Conservation (phyloP, 2,329 filamentous ascomycete species). For the Hypoxylon sp. region DNA sequence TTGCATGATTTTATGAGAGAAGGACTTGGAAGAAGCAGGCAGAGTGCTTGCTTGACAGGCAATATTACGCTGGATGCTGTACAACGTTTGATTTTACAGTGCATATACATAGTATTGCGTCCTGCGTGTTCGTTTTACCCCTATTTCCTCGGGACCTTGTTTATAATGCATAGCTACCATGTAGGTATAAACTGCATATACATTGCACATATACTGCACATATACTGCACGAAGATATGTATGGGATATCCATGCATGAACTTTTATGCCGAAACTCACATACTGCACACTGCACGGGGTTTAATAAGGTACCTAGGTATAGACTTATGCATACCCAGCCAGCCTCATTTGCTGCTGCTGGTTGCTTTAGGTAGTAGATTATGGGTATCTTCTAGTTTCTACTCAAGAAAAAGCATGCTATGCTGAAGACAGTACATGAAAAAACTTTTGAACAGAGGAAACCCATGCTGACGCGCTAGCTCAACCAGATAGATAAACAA, state of each 20-base stretch:
- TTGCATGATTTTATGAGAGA: conserved; percentile 24
- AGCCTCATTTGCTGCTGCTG: conserved; percentile 14
- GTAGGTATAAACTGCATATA: background rate
- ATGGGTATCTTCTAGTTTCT: conserved; percentile 44
- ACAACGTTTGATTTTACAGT: background rate
- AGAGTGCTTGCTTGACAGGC: conserved; percentile 11
- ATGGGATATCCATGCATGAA: conserved; percentile 8
- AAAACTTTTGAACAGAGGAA: conserved; percentile 26
- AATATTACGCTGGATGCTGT: conserved; percentile 21
- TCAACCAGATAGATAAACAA: conserved; percentile 18
- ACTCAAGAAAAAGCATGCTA: conserved; percentile 33
- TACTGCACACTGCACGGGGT: conserved; percentile 14
- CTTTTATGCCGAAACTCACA: conserved; percentile 23
- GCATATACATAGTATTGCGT: conserved; percentile 8
- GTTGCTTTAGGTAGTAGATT: background rate
- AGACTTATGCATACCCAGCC: conserved; percentile 27
- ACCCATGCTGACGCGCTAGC: conserved; percentile 33
- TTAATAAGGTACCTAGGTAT: background rate
- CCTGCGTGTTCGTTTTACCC: conserved; percentile 17
- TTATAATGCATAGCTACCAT: background rate
- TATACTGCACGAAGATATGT: conserved; percentile 7
- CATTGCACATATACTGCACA: conserved; percentile 6
- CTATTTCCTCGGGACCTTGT: background rate
- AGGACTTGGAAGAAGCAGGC: conserved; percentile 10
- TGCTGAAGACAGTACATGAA: conserved; percentile 24